Conservation (phyloP, 2,329 filamentous ascomycete species). For the Colletotrichum falcatum region DNA sequence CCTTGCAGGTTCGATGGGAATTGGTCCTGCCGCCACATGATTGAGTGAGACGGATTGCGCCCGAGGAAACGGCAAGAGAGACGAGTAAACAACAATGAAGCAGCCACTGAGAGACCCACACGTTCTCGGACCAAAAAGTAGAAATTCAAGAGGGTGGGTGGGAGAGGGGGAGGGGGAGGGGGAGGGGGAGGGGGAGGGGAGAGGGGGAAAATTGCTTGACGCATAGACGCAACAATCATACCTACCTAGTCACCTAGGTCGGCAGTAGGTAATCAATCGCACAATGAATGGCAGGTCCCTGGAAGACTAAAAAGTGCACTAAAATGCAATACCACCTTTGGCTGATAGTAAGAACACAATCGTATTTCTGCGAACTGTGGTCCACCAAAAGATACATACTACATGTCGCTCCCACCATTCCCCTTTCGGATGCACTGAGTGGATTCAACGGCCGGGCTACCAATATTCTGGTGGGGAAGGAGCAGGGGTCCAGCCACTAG, state of each 20-base stretch:
- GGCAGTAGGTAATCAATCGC: background rate
- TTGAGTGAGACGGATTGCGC: background rate
- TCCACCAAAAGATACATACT: background rate
- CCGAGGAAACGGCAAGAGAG: background rate
- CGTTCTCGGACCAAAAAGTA: conserved; percentile 6
- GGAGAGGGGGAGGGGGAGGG: background rate
- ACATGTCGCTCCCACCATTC: background rate
- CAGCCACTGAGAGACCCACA: conserved; percentile 35
- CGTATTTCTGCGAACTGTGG: background rate
- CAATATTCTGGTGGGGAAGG: conserved; percentile 11
- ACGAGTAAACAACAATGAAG: background rate
- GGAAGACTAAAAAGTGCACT: background rate
- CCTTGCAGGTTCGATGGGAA: background rate
- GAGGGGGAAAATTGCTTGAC: background rate
- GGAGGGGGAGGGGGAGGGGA: no score
- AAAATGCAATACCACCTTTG: conserved; percentile 7
- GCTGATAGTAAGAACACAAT: no score
- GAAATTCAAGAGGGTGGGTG: no score
- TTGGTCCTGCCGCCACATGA: background rate
- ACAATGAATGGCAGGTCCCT: conserved; percentile 19
- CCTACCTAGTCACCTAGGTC: no score
- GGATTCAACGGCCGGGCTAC: conserved; percentile 11
- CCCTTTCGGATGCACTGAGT: background rate
- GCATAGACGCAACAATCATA: no score
- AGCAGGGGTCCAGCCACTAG: conserved; percentile 34